Evolutionary conservation across 192 early-diverging fungal species (phyloP).

Genomic region (Radiomyces spectabilis): DNA sequence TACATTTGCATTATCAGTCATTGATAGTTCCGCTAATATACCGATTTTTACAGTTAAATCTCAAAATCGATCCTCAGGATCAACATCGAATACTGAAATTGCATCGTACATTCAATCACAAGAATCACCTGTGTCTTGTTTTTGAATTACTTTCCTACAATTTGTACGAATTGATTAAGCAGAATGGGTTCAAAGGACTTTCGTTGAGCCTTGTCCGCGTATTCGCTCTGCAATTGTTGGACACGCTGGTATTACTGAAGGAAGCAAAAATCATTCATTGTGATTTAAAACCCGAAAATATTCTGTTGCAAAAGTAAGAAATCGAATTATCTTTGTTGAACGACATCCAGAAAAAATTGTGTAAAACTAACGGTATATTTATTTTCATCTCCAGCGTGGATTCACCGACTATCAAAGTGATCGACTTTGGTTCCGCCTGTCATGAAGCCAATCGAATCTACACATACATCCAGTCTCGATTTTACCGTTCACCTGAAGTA

Average conservation of each 20-base stretch:
- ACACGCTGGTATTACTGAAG: slow-evolving; percentile 78
- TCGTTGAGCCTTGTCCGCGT: slow-evolving; percentile 90
- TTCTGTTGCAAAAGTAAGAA: slow-evolving; percentile 75
- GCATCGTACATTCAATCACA: slow-evolving; percentile 87
- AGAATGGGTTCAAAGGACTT: slow-evolving; percentile 91
- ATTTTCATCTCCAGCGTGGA: slow-evolving; percentile 51
- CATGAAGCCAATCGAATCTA: slow-evolving; percentile 89
- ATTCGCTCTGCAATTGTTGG: slow-evolving; percentile 90
- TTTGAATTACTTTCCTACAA: slow-evolving; percentile 96
- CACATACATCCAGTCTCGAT: slow-evolving; percentile 98
- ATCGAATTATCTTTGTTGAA: neutral
- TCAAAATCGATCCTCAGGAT: slow-evolving; percentile 74
- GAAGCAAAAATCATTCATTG: slow-evolving; percentile 93
- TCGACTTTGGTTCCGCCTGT: slow-evolving; percentile 98
- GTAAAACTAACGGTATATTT: neutral
- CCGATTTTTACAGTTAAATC: slow-evolving; percentile 60
- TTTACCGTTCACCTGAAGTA: slow-evolving; percentile 95
- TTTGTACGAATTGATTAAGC: slow-evolving; percentile 94
- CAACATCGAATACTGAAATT: slow-evolving; percentile 84
- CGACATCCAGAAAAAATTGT: neutral
- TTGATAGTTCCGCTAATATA: neutral
- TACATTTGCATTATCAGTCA: too few relatives aligned
- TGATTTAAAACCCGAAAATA: slow-evolving; percentile 98
- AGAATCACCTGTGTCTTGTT: slow-evolving; percentile 89
- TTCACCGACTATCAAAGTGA: slow-evolving; percentile 92